Conservation (phyloP, 208 protist species). For the Leishmania major region DNA sequence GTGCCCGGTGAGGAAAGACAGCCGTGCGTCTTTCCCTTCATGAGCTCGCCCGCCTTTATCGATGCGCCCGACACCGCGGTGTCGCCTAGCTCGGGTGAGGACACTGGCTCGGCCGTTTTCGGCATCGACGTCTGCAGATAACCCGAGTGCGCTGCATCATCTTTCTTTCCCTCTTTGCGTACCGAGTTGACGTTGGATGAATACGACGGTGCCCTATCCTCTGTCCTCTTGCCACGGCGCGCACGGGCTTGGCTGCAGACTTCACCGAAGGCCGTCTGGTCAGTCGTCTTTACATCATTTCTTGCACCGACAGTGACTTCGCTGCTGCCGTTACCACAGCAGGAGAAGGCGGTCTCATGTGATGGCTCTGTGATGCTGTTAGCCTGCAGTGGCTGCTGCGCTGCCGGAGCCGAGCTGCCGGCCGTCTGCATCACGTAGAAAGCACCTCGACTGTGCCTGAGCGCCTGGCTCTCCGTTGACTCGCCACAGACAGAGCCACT, state of each 20-base stretch:
- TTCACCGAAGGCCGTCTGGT: neutral
- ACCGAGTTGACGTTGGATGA: neutral
- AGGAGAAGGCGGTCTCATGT: neutral
- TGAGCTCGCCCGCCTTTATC: neutral
- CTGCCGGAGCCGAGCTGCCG: constrained; percentile 5
- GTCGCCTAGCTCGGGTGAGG: neutral
- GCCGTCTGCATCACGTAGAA: constrained; percentile 2
- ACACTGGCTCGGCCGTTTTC: neutral
- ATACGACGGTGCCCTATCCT: neutral
- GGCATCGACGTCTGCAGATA: neutral
- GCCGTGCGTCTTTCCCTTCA: constrained; percentile 5
- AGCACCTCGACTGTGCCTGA: constrained; percentile 12
- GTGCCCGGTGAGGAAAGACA: constrained; percentile 2
- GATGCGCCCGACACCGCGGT: neutral
- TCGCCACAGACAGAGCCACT: constrained; percentile 5
- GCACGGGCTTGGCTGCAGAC: neutral
- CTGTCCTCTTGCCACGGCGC: neutral
- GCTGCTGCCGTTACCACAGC: neutral
- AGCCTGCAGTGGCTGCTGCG: neutral
- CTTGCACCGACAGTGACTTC: neutral
- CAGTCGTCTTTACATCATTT: neutral
- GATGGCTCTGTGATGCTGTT: neutral
- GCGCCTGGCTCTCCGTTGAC: neutral
- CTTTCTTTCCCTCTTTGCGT: neutral
- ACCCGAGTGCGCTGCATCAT: neutral